Base-by-base conservation (phyloP, 495 filamentous ascomycete genomes). In the Tuber indicum region DNA sequence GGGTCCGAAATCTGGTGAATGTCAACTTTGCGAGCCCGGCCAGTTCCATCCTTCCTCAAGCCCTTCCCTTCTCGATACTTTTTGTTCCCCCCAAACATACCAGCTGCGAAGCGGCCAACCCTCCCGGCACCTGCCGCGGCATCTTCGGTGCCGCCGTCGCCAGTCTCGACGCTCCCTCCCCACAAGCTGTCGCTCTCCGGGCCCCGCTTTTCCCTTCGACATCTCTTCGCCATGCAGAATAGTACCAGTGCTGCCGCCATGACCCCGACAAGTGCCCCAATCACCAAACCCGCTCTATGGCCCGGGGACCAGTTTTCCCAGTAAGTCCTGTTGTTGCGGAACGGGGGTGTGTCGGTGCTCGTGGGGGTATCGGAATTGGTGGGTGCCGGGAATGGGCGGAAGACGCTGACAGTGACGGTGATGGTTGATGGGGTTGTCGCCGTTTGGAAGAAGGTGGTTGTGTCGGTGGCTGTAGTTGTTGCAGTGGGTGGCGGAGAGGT, bases 301-400 rank as follows among this genome's bases (percentile, higher is more conserved):
- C 26, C 72, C 9, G 75, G 72, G 12, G 75, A 69, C 75, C 75
- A 77, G 16, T 42, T n/a, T 39, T 70, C 4, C 75, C 75, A 70
- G n/a, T 41, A 41, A 10, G 46, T 44, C 17, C 71, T 36, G 42
- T 32, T 66, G 58, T 66, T 32, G 58, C 58, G n/a, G 12, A 32
- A 66, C 12, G 58, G 9, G 49, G 49, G 5, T 32, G 58, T 16
- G 3, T n/a, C 14, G 14, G 58, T 32, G 12, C 58, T 32, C n/a
- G n/a, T 2, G 58, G 58, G 10, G 14, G 58, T 26, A 6, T 12
- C 58, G n/a, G 58, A 66, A 58, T 58, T 58, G 21, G 49, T 58
- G 58, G 58, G 58, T 6, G n/a, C 58, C 12, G 58, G 58, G 58
- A 66, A 66, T 66, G 58, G 58, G 12, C n/a, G 58, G 58, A 66